These are phyloP conservation scores for Posidonia australis DNA, from an alignment of 106 monocot species.

Conservation along the genomic window DNA sequence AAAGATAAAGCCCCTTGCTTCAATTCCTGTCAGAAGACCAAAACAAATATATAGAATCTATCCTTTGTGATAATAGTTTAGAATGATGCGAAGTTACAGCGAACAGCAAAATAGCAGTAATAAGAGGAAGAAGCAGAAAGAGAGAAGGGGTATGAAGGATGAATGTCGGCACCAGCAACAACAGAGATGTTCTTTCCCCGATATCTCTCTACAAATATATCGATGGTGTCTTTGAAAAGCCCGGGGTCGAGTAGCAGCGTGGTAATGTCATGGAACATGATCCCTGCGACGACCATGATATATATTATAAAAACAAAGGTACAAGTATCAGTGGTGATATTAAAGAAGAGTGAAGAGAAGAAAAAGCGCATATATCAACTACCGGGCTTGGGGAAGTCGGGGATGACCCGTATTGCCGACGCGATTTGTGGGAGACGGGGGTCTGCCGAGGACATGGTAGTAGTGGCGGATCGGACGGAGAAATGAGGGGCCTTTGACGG, in stretches of 20 bases:
- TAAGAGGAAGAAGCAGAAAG: no score
- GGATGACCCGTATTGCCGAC: slow-evolving; percentile 71
- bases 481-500: not conserved
- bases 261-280: slow-evolving; percentile 93
- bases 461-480: not conserved
- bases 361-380: not conserved
- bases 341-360: not conserved
- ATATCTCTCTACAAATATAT: slow-evolving; percentile 85
- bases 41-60: no score
- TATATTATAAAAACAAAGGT: not conserved
- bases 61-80: no score
- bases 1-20: slow-evolving; percentile 97
- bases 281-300: slow-evolving; percentile 26
- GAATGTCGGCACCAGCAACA: slow-evolving; percentile 49
- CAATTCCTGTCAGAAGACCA: slow-evolving; percentile 42
- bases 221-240: slow-evolving; percentile 70
- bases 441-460: slow-evolving; percentile 14
- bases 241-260: slow-evolving; percentile 73
- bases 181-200: slow-evolving; percentile 65
- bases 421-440: slow-evolving; percentile 46
- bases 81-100: no score
- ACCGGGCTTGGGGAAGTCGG: slow-evolving; percentile 87
- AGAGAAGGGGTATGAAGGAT: not conserved
- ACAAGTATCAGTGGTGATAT: not conserved
- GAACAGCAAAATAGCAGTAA: no score